Conservation (phyloP, 2,329 filamentous ascomycete species). For the Paraphaeosphaeria sporulosa region DNA sequence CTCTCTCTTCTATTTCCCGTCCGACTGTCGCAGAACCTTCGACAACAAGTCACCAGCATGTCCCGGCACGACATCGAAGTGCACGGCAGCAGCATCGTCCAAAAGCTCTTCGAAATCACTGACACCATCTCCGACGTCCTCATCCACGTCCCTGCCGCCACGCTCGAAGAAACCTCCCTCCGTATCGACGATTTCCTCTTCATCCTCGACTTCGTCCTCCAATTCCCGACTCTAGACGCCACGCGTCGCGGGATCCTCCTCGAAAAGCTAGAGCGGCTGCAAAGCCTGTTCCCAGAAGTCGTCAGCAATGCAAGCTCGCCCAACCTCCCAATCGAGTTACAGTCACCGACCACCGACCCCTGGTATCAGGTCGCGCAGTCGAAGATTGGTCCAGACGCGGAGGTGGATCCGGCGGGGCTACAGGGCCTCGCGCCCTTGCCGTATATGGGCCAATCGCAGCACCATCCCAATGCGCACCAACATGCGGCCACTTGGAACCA, state of each 20-base stretch:
- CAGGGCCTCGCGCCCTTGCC: conserved; percentile 29
- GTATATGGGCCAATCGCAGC: conserved; percentile 20
- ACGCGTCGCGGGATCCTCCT: conserved; percentile 55
- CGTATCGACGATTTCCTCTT: conserved; percentile 64
- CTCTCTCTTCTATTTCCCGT: conserved; percentile 57
- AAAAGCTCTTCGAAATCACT: conserved; percentile 68
- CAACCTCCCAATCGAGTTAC: conserved; percentile 38
- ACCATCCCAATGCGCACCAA: conserved; percentile 26
- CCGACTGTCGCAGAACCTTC: conserved; percentile 53
- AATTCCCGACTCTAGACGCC: conserved; percentile 57
- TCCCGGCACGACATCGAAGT: conserved; percentile 59
- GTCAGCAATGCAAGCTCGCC: conserved; percentile 42
- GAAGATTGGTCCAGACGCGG: conserved; percentile 34
- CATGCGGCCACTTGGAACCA: conserved; percentile 44
- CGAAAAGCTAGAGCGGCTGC: conserved; percentile 51
- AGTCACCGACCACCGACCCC: conserved; percentile 40
- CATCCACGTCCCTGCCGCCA: conserved; percentile 59
- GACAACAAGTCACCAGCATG: conserved; percentile 52
- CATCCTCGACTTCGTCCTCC: conserved; percentile 59
- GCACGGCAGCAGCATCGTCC: conserved; percentile 64
- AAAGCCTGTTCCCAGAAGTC: conserved; percentile 46
- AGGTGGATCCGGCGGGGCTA: conserved; percentile 21
- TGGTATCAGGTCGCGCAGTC: conserved; percentile 45
- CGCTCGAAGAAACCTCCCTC: conserved; percentile 55
- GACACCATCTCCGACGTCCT: conserved; percentile 67